A percentile compares a stretch with the other conserved stretches of the same genome.
Conservation (phyloP, 2,329 filamentous ascomycete genomes). For the Ophiostoma piceae region DNA sequence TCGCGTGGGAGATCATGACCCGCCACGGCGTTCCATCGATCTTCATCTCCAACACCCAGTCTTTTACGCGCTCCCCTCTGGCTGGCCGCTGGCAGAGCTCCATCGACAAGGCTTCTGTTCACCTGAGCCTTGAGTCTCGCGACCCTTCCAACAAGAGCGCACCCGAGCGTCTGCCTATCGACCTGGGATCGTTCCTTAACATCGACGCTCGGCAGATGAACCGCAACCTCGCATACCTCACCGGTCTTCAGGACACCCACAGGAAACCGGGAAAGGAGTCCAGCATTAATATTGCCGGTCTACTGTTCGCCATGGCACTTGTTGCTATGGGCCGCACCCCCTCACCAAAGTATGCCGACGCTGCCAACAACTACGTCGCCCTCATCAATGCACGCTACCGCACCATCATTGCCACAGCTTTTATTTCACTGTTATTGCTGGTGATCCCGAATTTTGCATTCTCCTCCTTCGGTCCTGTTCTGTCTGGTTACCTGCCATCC, state of each 20-base stretch:
- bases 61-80: constrained; percentile 34
- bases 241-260: constrained; percentile 34
- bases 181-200: constrained; percentile 45
- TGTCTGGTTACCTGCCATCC: constrained; percentile 3
- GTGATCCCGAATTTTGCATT: neutral
- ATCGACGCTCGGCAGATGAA: constrained; percentile 51
- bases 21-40: constrained; percentile 45
- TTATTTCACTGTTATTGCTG: neutral
- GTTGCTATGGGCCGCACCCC: neutral
- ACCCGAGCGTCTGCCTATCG: constrained; percentile 44
- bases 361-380: neutral
- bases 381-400: neutral
- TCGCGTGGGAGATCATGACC: constrained; percentile 44
- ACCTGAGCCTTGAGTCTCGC: constrained; percentile 44
- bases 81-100: constrained; percentile 35
- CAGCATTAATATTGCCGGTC: neutral
- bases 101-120: constrained; percentile 41
- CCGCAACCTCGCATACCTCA: constrained; percentile 47
- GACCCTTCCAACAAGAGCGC: constrained; percentile 36
- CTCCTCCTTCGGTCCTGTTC: constrained; percentile 1
- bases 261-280: neutral
- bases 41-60: constrained; percentile 43
- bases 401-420: neutral
- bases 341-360: neutral
- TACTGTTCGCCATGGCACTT: neutral